Evolutionary conservation across 2,329 filamentous ascomycete genomes (phyloP), one percentile per base, ranked within the genome.

Genomic region (Peltaster fructicola): DNA sequence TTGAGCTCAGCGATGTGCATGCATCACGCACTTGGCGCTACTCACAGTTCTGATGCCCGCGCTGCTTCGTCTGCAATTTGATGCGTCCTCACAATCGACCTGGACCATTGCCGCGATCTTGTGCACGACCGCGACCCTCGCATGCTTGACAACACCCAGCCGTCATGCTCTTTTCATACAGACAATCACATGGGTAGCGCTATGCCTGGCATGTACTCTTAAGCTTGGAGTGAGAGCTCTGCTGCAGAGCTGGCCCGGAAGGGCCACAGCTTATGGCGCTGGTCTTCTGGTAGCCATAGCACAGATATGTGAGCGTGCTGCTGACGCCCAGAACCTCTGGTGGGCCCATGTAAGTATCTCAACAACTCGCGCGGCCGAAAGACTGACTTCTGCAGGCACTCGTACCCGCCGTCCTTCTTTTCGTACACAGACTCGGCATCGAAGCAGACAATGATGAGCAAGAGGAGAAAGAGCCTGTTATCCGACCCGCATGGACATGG

Each of bases 261-360:
- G 35, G 33, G 39, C 20, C 30, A 25, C 30, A 37, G 38, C 37
- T 27, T 57, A 54, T 54, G 36, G 45, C 11, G 52, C 53, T 4
- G 57, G 56, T 17, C 45, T 34, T 7, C 41, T 57, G 24, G 41
- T 59, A 17, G 53, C 50, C 7, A 35, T 61, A 24, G 45, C 52
- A 13, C 42, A 44, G 18, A 41, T 59, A 17, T 58, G 56, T 41
- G 54, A 59, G 32, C 37, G 55, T 26, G 50, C 53, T n/a, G 48
- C 50, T 33, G 52, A 56, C 31, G 50, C 48, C 25, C 43, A 50
- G 30, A 51, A 50, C 19, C 47, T 56, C n/a, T 52, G 53, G 48
- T 51, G 52, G 44, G 51, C 51, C 12, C 57, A 60, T 52, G 57
- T 59, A 31, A 35, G 30, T 26, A 20, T 13, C 19, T 20, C 13